Conservation (phyloP, 1,284 basidiomycete species). For the Trametes pubescens region DNA sequence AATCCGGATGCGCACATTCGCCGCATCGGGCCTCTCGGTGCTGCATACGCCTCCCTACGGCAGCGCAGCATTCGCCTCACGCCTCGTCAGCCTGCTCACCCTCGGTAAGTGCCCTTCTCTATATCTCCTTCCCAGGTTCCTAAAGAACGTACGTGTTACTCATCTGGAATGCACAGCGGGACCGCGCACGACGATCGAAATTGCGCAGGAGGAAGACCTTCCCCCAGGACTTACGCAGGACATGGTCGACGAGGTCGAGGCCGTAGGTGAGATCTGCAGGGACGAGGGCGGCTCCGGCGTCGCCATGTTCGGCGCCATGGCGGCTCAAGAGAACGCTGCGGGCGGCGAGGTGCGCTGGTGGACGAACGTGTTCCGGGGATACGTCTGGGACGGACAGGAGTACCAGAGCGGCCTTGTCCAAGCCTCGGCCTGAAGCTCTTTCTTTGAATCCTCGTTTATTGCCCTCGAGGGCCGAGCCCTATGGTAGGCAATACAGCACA, state of each 20-base stretch:
- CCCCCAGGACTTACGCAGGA: constrained; percentile 78
- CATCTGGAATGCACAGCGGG: constrained; percentile 31
- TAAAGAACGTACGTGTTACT: too few species aligned
- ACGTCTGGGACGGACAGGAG: constrained; percentile 68
- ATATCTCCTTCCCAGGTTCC: not conserved
- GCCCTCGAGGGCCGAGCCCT: too few species aligned
- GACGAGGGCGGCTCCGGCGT: constrained; percentile 69
- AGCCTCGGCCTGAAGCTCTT: too few species aligned
- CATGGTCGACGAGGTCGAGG: constrained; percentile 78
- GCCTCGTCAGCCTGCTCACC: constrained; percentile 63
- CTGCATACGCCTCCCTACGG: constrained; percentile 86
- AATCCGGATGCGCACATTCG: constrained; percentile 74
- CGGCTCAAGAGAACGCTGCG: constrained; percentile 40
- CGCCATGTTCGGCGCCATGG: constrained; percentile 41
- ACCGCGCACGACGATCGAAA: constrained; percentile 64
- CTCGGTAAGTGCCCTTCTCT: constrained; percentile 44
- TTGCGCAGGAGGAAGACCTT: constrained; percentile 73
- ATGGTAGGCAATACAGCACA: too few species aligned
- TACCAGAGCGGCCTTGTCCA: not conserved
- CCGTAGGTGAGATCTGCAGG: constrained; percentile 70
- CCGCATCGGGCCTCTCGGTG: constrained; percentile 76
- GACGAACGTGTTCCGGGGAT: constrained; percentile 72
- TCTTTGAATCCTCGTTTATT: too few species aligned
- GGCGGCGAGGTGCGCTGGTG: constrained; percentile 70
- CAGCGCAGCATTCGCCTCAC: constrained; percentile 67